Evolutionary conservation across 1,139 yeast species (phyloP), one percentile per base, ranked within the genome.

Genomic region (Candida smagusa): DNA sequence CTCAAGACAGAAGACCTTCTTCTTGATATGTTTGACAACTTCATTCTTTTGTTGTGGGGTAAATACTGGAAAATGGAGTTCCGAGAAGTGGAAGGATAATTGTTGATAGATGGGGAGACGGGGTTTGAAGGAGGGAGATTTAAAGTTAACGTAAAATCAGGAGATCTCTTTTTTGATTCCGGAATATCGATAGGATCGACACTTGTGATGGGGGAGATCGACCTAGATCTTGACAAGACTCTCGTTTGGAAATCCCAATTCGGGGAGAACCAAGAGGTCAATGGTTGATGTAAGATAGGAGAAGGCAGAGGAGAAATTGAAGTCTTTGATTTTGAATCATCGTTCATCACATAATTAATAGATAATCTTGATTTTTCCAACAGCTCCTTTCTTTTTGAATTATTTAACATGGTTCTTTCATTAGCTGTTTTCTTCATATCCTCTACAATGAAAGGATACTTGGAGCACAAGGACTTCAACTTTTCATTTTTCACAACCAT

Each of bases 391-490:
- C 39, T 23, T 28, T 36, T 37, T 7, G 41, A 36, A 25, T 41
- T 41, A 31, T 50, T 50, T 29, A 42, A 42, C 22, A 44, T 33
- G 22, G 62, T 62, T 44, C 89, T 66, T 46, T 68, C 74, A 22
- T 68, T 65, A 6, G 89, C 88, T 0, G 85, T 81, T 28, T 59
- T 65, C 45, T 70, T 71, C 71, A 84, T 80, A 37, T 80, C 82
- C 29, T 74, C 77, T 28, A 72, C 68, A 13, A 84, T 68, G 26
- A 65, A 61, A 0, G 89, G 87, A 49, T 77, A 81, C 42, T 76
- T 65, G 7, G 61, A 54, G 50, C 86, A 79, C 28, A 84, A 58
- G 8, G 61, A 60, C 43, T 75, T 73, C 36, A 84, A 56, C 16
- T 72, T 71, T 25, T 72, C 68, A 11, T 79, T 76, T 31, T 77